Base-by-base conservation (phyloP, 495 filamentous ascomycete genomes). In the Chaetomium cochliodes region DNA sequence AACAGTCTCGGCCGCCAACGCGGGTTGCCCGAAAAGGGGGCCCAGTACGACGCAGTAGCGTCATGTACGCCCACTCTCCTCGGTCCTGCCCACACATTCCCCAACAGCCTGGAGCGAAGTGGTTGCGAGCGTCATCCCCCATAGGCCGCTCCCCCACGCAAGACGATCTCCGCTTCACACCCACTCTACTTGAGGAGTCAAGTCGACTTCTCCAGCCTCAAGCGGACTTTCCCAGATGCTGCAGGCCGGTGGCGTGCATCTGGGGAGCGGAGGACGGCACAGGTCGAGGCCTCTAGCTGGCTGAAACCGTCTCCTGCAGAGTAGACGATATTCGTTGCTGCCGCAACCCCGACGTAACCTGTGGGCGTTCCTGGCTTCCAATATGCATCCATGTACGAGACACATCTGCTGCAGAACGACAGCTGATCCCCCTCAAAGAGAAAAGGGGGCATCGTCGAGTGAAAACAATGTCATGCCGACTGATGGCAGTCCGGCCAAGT, bases 1-100 rank as follows among this genome's bases (percentile, higher is more conserved):
- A 46, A 18, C 56, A 42, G 7, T 7, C 20, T 13, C 58, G 26
- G 26, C 46, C 30, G 37, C 58, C 47, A 61, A 12, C 22, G 33
- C 58, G 58, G 58, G 47, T 61, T 61, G 30, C 58, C 58, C 33
- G 49, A 62, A 62, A 11, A 33, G 49, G 49, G 47, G 23, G 37
- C 23, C 22, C 57, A 47, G 37, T 49, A 47, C 57, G 42, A 60
- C 44, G 58, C 58, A 59, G 44, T 49, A 20, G 57, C 16, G 25
- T 49, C 57, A 59, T 59, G 57, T 37, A 37, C 33, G 33, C 33
- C 33, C 33, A 8, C 33, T 37, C 33, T 37, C 5, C 33, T 49
- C 18, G 41, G 37, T 26, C 13, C n/a, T 20, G 22, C 55, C 5
- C n/a, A 47, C 44, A 50, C 46, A 23, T 20, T 44, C 41, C 3